Conservation (phyloP, 805 yeast genomes). For the Saccharomycopsis amapae region DNA sequence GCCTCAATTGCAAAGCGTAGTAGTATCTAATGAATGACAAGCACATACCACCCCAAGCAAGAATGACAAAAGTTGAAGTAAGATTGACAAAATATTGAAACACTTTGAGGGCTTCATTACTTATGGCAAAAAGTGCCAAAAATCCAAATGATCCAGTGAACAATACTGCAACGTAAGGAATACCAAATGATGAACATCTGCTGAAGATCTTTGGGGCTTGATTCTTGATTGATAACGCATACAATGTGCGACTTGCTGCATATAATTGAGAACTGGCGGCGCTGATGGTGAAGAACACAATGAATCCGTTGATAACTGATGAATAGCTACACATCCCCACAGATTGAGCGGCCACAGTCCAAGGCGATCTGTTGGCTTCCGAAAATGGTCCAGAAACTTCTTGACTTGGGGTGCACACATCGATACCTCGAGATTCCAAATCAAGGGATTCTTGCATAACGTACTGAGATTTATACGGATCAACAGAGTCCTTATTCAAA, state of each 20-base stretch:
- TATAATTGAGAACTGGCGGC: conserved; percentile 50
- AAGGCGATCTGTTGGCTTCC: conserved; percentile 44
- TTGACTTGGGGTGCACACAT: conserved; percentile 5
- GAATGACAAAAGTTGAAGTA: conserved; percentile 65
- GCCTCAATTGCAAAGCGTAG: conserved; percentile 51
- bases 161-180: conserved; percentile 63
- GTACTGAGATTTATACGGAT: conserved; percentile 23
- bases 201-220: conserved; percentile 56
- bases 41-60: conserved; percentile 76
- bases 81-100: conserved; percentile 63
- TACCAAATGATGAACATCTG: conserved; percentile 54
- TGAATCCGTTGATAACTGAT: conserved; percentile 40
- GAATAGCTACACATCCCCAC: conserved; percentile 46
- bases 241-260: conserved; percentile 49
- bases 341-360: conserved; percentile 50
- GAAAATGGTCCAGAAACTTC: conserved; percentile 30
- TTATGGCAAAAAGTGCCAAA: conserved; percentile 53
- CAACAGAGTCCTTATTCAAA: conserved; percentile 22
- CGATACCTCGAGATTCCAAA: conserved; percentile 4
- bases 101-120: conserved; percentile 49
- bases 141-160: conserved; percentile 56
- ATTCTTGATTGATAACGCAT: conserved; percentile 45
- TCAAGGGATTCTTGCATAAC: conserved; percentile 28
- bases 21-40: conserved; percentile 56
- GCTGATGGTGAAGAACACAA: conserved; percentile 47